These are phyloP conservation scores for Liriodendron chinense DNA, from an alignment of 164 flowering plant genomes.

Conservation along the genomic window DNA sequence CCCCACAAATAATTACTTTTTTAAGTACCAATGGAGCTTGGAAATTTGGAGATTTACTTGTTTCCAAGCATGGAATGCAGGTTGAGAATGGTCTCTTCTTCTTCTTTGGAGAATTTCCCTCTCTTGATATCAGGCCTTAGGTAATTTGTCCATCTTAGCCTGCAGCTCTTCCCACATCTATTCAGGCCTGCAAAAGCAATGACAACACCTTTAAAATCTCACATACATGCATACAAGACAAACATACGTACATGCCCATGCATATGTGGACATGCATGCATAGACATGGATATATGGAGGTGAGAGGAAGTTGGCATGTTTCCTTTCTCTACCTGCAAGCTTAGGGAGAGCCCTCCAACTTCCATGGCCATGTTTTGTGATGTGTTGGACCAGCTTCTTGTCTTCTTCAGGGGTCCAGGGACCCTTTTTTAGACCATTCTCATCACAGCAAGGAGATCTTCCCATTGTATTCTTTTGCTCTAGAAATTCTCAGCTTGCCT, in stretches of 20 bases:
- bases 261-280: neutral
- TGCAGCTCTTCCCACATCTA: conserved; percentile 75
- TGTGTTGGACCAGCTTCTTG: conserved; percentile 18
- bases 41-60: conserved; percentile 36
- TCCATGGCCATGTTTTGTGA: conserved; percentile 19
- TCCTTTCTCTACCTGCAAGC: conserved; percentile 15
- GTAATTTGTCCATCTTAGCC: conserved; percentile 71
- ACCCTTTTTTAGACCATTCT: conserved; percentile 19
- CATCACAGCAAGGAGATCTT: conserved; percentile 22
- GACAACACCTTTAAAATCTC: neutral
- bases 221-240: neutral
- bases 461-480: conserved; percentile 9
- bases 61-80: conserved; percentile 72
- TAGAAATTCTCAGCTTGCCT: neutral
- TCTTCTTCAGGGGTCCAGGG: conserved; percentile 24
- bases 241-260: neutral
- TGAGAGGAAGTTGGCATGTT: neutral
- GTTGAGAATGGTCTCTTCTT: conserved; percentile 66
- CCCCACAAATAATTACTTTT: neutral
- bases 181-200: conserved; percentile 43
- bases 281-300: neutral
- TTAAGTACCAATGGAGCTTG: neutral
- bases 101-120: conserved; percentile 59
- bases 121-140: conserved; percentile 72
- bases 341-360: conserved; percentile 25